Evolutionary conservation across 129 eudicot genomes (phyloP).

Genomic region (Helianthus annuus): DNA sequence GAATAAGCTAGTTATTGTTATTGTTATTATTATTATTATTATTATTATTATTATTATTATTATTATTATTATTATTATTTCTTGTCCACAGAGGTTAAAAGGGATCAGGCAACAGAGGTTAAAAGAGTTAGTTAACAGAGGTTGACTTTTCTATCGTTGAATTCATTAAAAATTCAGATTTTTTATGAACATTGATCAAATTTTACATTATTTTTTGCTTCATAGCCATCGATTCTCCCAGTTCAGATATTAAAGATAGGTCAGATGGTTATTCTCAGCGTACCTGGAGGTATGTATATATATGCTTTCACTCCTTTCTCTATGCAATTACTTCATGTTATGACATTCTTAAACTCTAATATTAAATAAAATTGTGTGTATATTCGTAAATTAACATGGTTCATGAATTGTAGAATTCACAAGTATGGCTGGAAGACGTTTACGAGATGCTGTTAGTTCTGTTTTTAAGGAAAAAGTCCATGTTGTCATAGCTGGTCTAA

Average conservation of each 20-base stretch:
- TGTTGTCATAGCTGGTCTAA: conserved; percentile 90
- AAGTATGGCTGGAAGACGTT: conserved; percentile 98
- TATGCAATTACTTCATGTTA: conserved; percentile 9
- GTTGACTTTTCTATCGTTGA: conserved; percentile 21
- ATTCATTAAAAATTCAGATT: neutral
- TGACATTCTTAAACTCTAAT: neutral
- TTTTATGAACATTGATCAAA: neutral
- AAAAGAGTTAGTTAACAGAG: too few relatives aligned
- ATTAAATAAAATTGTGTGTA: neutral
- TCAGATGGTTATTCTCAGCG: conserved; percentile 89
- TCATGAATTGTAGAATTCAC: conserved; percentile 71
- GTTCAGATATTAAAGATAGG: conserved; percentile 90
- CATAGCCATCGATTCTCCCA: conserved; percentile 96
- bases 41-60: too few relatives aligned
- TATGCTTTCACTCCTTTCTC: neutral
- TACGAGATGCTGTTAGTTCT: conserved; percentile 85
- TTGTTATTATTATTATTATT: too few relatives aligned
- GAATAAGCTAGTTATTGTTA: too few relatives aligned
- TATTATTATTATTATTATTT: too few relatives aligned
- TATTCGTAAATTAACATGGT: conserved; percentile 11
- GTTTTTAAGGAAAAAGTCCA: conserved; percentile 68
- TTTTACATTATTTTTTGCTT: conserved; percentile 1
- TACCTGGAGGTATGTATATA: conserved; percentile 87
- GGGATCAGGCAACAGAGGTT: too few relatives aligned
- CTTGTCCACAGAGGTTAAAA: too few relatives aligned